Evolutionary conservation across 306 rosid genomes (phyloP), one percentile per base, ranked within the genome.

Genomic region (Vicia faba): DNA sequence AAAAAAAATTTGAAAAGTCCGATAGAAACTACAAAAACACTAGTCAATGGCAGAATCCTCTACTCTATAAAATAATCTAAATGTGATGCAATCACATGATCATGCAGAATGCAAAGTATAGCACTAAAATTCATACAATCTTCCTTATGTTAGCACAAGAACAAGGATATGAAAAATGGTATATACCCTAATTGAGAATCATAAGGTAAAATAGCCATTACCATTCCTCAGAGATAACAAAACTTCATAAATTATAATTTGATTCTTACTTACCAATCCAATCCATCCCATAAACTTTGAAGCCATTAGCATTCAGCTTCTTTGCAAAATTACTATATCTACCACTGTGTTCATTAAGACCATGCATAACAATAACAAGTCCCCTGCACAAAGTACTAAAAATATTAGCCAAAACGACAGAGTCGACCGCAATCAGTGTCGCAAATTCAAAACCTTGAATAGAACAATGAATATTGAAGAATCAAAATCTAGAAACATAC

Each of bases 301-400:
- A 93, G 69, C 97, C 96, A 74, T 82, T 82, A 45, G 84, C 87
- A 82, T 88, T 93, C 71, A 93, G 79, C 74, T 73, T 79, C 86
- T 88, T 93, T 38, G 97, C 97, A 79, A 90, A 90, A 72, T 82
- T 70, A 72, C 20, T 57, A 72, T 93, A 93, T 69, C 99, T 83
- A 59, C 97, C 86, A 75, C 99, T 93, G 86, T 93, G 97, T 69
- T 93, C 99, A 69, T 93, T 93, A 56, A 93, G 82, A 57, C 99
- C 99, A 67, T 93, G 99, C 87, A 93, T 44, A 69, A 93, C 75
- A 73, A 90, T 70, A 79, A 93, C 82, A 28, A 90, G 14, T 26
- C 99, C 99, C 92, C 99, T 93, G 86, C 71, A 88, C 72, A 79
- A 59, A 68, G 31, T 31, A 56, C 50, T 25, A 59, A 61, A 15